Base-by-base conservation (phyloP, 805 yeast species). In the Schwanniomyces yamadae region DNA sequence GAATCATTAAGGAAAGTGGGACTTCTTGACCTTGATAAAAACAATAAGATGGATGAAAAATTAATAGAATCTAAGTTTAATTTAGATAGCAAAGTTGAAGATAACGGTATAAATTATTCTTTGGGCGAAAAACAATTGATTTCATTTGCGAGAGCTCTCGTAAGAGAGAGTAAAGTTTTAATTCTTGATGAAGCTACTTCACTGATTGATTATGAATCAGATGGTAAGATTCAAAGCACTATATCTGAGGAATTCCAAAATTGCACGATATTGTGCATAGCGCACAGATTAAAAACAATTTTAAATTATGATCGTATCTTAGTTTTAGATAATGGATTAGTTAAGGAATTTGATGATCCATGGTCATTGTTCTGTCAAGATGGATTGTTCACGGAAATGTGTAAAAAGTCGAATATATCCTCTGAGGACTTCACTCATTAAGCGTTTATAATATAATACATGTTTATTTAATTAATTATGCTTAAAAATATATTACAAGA, bases 1-100 rank as follows among this genome's bases (percentile, higher is more conserved):
- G 70, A 66, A 29, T 70, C 82, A 0, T 55, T 79, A 43, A 61
- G 70, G 48, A 68, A 76, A 51, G 56, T 78, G 6, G 82, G 79
- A 1, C 59, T 79, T 23, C 39, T 42, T 11, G 46, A 41, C 10
- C 77, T 28, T 72, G 67, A 4, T 43, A 15, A 21, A 6, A 28
- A 38, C n/a, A 21, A 22, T 9, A 13, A 21, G 9, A 22, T 22
- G 10, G 12, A 16, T 24, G n/a, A 15, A 16, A 26, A 24, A 9
- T 40, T 32, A 54, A 58, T 59, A 3, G 20, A 28, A 35, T 63
- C 52, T 42, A 63, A 62, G 39, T 63, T 59, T 46, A 65, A 60
- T 45, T 51, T 63, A 42, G 66, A 63, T 39, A 61, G 56, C 28
- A 31, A 39, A 13, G 70, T 64, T 35, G 65, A 62, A 23, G 62